Evolutionary conservation across 2,329 filamentous ascomycete species (phyloP).

Genomic region (Neoascochyta sp.): DNA sequence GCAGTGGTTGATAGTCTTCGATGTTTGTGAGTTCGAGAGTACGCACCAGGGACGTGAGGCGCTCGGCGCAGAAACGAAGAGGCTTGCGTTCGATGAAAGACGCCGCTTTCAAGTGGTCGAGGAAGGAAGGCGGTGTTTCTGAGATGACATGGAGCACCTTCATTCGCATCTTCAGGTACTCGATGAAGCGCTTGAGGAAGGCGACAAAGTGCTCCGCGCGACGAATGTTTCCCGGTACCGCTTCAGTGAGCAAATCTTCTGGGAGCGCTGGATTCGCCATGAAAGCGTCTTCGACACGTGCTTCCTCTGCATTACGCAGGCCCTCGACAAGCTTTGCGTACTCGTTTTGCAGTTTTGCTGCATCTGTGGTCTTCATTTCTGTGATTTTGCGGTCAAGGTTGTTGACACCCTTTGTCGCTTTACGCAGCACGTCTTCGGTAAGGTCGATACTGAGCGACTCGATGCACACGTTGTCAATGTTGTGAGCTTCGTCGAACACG

Average conservation of each 20-base stretch:
- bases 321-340: slow-evolving; percentile 95
- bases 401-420: slow-evolving; percentile 82
- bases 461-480: slow-evolving; percentile 99
- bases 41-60: slow-evolving; percentile 87
- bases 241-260: slow-evolving; percentile 90
- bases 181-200: slow-evolving; percentile 93
- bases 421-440: slow-evolving; percentile 88
- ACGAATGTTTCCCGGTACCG: slow-evolving; percentile 92
- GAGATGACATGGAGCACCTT: slow-evolving; percentile 97
- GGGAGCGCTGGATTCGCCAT: slow-evolving; percentile 95
- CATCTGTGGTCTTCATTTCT: slow-evolving; percentile 94
- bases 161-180: slow-evolving; percentile 97
- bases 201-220: slow-evolving; percentile 93
- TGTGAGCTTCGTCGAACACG: slow-evolving; percentile 97
- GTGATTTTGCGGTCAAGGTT: slow-evolving; percentile 87
- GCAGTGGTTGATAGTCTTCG: slow-evolving; percentile 93
- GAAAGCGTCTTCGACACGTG: slow-evolving; percentile 88
- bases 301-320: slow-evolving; percentile 80
- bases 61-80: slow-evolving; percentile 87
- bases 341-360: slow-evolving; percentile 89
- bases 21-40: slow-evolving; percentile 96
- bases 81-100: slow-evolving; percentile 98
- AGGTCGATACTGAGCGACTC: slow-evolving; percentile 95
- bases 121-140: slow-evolving; percentile 90
- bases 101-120: slow-evolving; percentile 87